Conservation (phyloP, 257 asterid genomes). For the Solanum tarapatanum region DNA sequence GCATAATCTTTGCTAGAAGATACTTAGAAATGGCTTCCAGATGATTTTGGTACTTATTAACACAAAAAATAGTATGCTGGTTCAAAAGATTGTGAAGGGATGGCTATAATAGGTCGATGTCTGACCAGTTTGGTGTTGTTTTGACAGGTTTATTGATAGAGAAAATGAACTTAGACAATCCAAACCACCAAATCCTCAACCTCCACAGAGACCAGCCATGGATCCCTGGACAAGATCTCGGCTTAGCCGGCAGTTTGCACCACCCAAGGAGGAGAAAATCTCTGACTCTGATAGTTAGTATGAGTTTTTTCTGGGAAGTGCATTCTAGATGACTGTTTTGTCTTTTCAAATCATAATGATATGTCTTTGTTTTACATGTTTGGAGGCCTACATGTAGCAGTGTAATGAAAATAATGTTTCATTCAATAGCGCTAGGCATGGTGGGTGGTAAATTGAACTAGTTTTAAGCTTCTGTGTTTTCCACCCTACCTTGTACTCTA, state of each 20-base stretch:
- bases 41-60: neutral
- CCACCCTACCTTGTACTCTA: neutral
- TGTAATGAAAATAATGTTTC: neutral
- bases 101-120: neutral
- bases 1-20: neutral
- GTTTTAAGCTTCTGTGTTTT: neutral
- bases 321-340: neutral
- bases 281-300: slow-evolving; percentile 31
- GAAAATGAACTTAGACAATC: slow-evolving; percentile 87
- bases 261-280: slow-evolving; percentile 68
- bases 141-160: slow-evolving; percentile 77
- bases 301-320: neutral
- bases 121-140: neutral
- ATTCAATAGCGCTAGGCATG: neutral
- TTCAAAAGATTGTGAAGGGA: neutral
- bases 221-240: slow-evolving; percentile 98
- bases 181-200: slow-evolving; percentile 73
- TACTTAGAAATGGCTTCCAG: neutral
- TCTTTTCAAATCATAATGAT: neutral
- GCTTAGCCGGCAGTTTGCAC: slow-evolving; percentile 72
- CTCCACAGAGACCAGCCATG: slow-evolving; percentile 51
- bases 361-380: neutral
- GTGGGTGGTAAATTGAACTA: neutral
- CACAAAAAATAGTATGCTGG: neutral
- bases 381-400: neutral